phyloP scores from a whole-genome alignment of 2,329 filamentous ascomycete genomes.

The Chrysosporium keratinophilum region DNA sequence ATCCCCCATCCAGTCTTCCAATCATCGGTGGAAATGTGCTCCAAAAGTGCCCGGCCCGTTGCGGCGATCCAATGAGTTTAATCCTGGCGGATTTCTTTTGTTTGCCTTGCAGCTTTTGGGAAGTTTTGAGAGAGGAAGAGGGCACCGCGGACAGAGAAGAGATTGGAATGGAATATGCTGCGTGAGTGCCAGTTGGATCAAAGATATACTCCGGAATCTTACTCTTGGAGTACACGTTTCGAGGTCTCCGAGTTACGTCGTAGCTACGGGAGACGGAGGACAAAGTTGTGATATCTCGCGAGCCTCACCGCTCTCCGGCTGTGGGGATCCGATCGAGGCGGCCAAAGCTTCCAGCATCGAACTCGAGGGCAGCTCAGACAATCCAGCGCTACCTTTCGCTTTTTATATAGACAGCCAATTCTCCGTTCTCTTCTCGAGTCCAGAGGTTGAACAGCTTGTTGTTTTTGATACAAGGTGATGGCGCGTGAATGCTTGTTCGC shows the following conservation, averaged over 20 bases:
- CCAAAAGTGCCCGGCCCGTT: constrained; percentile 9
- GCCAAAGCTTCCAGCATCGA: too few relatives aligned
- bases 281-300: neutral
- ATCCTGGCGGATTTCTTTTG: neutral
- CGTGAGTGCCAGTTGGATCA: too few relatives aligned
- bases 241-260: too few relatives aligned
- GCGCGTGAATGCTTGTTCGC: neutral
- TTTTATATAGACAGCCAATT: neutral
- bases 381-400: neutral
- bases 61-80: constrained; percentile 9
- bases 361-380: neutral
- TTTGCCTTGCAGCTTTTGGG: neutral
- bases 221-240: too few relatives aligned
- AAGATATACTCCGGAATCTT: too few relatives aligned
- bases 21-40: neutral
- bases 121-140: neutral
- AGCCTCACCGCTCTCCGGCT: neutral
- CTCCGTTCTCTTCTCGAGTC: too few relatives aligned
- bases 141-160: neutral
- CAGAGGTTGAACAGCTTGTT: too few relatives aligned
- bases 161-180: neutral
- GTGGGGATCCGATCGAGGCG: neutral
- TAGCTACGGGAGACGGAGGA: neutral
- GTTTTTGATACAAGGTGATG: too few relatives aligned
- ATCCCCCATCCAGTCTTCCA: neutral